A percentile compares a stretch with the other conserved stretches of the same genome.
Conservation (phyloP, 805 yeast species). For the Yarrowia yakushimensis region DNA sequence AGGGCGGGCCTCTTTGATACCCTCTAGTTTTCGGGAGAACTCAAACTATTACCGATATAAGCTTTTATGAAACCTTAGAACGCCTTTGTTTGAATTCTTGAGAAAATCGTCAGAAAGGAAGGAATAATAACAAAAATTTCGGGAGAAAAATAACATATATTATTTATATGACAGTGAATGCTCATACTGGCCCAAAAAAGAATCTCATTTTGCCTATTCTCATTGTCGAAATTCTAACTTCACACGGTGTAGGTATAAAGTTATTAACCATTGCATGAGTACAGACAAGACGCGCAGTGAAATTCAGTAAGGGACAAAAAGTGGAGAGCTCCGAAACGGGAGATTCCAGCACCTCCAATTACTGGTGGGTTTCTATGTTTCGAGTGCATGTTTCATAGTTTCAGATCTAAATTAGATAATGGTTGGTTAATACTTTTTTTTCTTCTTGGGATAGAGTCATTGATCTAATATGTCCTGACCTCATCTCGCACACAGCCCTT, state of each 20-base stretch:
- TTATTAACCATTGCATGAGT: background rate
- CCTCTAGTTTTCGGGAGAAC: background rate
- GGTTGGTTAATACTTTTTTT: too few species aligned
- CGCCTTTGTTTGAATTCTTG: too few species aligned
- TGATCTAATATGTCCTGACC: too few species aligned
- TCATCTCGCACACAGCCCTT: background rate
- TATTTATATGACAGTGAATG: background rate
- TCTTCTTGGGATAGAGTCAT: too few species aligned
- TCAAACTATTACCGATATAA: background rate
- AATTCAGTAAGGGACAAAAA: background rate
- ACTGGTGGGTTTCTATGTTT: too few species aligned
- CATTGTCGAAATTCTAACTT: background rate
- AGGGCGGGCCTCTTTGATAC: background rate
- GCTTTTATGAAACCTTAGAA: too few species aligned
- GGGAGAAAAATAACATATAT: background rate
- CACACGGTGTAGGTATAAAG: background rate
- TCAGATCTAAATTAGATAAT: too few species aligned
- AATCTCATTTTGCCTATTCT: background rate
- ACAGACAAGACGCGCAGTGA: constrained; percentile 3
- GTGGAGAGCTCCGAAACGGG: background rate
- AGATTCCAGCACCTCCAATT: background rate
- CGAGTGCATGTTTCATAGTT: too few species aligned
- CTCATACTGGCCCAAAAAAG: background rate
- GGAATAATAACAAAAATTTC: background rate
- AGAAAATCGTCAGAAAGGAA: background rate